Evolutionary conservation across 768 basidiomycete genomes (phyloP), one percentile per base, ranked within the genome.

Genomic region (Pholiota conissans): DNA sequence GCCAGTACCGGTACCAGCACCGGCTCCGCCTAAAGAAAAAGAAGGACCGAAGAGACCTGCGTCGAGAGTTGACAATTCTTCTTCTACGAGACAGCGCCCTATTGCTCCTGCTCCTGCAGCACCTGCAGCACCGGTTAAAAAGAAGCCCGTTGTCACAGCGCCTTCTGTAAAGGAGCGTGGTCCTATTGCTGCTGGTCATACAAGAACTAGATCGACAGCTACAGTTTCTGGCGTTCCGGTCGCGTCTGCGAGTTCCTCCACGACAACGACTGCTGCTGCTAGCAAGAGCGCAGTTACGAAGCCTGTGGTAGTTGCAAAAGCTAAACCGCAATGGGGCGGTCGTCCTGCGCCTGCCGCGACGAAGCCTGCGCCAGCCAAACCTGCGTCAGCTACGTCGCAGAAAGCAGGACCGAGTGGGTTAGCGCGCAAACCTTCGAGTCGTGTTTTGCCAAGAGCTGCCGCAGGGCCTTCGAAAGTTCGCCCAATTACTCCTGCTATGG

Each of bases 401-500:
- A 60, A 60, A 46, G 54, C 61, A 11, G 26, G 55, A 45, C 32
- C 52, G 45, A 63, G 56, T 54, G 58, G 52, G 14, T 49, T 63
- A 13, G 51, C 57, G 3, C 68, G 63, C 61, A 68, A 66, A 27
- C 58, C 65, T 16, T 64, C 67, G 14, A 56, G 47, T 49, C 55
- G 55, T 4, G 39, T 26, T 20, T 16, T 35, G 22, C 49, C 57
- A 16, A 50, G 28, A 20, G 39, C 22, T 11, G 49, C 56, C 14
- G 26, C 10, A 27, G 55, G 27, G 2, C 32, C 50, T 6, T 13
- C 29, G 50, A 52, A 52, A 26, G 28, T 22, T 47, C 65, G 67
- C 35, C 61, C 70, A 13, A 48, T 65, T n/a, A 69, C 70, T n/a
- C 72, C 76, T 28, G 60, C 67, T 1, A 62, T 67, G 54, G 62